A percentile compares a stretch with the other conserved stretches of the same genome.
Conservation (phyloP, 305 asterid species). For the Salvia sclarea region DNA sequence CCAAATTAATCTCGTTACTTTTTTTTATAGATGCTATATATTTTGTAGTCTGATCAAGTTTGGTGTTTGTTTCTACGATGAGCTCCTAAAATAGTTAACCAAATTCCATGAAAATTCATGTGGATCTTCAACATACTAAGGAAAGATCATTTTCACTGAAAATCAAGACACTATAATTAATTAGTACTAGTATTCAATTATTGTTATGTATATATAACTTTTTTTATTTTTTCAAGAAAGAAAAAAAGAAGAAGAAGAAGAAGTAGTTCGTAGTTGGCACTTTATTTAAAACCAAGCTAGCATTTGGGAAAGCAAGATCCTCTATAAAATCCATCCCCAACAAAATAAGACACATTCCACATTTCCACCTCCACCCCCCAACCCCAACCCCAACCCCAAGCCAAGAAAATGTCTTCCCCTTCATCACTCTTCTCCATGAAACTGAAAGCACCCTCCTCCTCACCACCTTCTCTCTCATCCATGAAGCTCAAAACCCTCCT, state of each 20-base stretch:
- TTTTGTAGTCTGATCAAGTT: too few relatives aligned
- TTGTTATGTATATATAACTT: too few relatives aligned
- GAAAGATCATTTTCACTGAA: background rate
- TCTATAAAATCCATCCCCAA: slow-evolving; percentile 49
- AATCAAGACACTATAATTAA: background rate
- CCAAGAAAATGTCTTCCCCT: slow-evolving; percentile 39
- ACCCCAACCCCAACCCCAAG: background rate
- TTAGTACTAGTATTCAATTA: too few relatives aligned
- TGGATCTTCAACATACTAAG: background rate
- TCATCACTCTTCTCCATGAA: slow-evolving; percentile 49
- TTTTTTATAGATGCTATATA: too few relatives aligned
- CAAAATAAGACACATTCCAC: slow-evolving; percentile 31
- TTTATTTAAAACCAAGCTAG: slow-evolving; percentile 51
- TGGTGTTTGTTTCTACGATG: too few relatives aligned
- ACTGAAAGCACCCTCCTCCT: slow-evolving; percentile 40
- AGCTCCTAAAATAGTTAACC: background rate
- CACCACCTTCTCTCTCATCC: slow-evolving; percentile 45
- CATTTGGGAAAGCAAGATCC: slow-evolving; percentile 54
- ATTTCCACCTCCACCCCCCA: too few relatives aligned
- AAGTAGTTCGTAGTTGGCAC: too few relatives aligned
- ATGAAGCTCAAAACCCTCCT: slow-evolving; percentile 66
- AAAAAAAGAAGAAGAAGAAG: background rate
- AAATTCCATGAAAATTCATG: background rate
- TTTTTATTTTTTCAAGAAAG: background rate
- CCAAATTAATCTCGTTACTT: too few relatives aligned